Evolutionary conservation across 179 eudicot species (phyloP), one percentile per base, ranked within the genome.

Genomic region (Beta corolliflora): DNA sequence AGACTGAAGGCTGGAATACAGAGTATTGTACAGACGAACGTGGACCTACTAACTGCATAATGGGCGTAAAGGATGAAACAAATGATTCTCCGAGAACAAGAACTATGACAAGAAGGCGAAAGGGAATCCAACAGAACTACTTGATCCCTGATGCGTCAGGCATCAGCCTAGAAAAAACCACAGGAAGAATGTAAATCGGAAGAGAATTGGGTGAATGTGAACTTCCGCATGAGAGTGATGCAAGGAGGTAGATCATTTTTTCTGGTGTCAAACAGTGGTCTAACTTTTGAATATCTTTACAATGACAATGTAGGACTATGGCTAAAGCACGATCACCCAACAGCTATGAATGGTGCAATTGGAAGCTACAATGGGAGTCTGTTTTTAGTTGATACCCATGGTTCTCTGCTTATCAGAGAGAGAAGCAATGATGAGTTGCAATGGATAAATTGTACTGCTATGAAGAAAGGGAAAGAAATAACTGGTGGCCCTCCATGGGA

Each of bases 1-100:
- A 94, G 82, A 86, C 87, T 25, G 98, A 94, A 89, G 98, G 98
- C 67, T 94, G 98, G 98, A 94, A 94, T 79, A 91, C 92, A 36
- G 93, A 91, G 80, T 94, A 94, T 69, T 94, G 97, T 87, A 89
- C 91, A 0, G 93, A 89, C 56, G 92, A 85, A 80, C 94, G 90
- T 7, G 94, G 98, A 3, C 96, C 98, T 0, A 61, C 80, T 46
- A 93, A 94, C 78, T 94, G 98, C 80, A 86, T 94, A 63, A 18
- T 80, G 31, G 98, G 98, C 13, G 86, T 87, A 55, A 90, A 85
- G 80, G 94, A 91, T 4, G 96, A 92, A 81, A 56, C 79, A 52
- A 84, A 61, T 19, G 89, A 82, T 14, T 54, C 45, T 6, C 86
- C 85, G 46, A 78, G 29, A 81, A 63, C 85, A 64, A 86, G 90